Evolutionary conservation across 108 stramenopile species (phyloP), one percentile per base, ranked within the genome.

Genomic region (Conticribra weissflogii): DNA sequence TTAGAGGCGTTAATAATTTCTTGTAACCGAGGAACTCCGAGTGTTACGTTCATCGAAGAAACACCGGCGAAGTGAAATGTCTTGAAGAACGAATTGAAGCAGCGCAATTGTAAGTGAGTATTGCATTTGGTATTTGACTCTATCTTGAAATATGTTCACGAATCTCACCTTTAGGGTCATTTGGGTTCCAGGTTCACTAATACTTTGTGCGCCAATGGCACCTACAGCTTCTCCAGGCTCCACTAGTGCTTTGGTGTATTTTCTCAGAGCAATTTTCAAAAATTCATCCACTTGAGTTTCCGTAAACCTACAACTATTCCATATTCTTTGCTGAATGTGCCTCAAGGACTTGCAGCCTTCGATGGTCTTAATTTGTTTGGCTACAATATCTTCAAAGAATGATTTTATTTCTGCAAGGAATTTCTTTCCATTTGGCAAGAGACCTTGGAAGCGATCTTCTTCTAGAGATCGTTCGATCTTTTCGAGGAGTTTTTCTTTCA

Each of bases 1-100:
- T 98, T 97, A 53, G 95, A 92, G 16, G 97, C 98, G 71, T 99
- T 99, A 75, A 99, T 99, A 68, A 99, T 99, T 80, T 99, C 98
- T 76, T 97, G 97, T 34, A 99, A 65, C 8, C 98, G 95, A 23
- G 98, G 98, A 63, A 99, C 98, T 31, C 98, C 98, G 23, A 99
- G 91, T 1, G 98, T 99, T 0, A 99, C 98, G 81, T 99, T 98
- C 98, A 99, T 99, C 23, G 90, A 92, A 52, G 98, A 98, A n/a
- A 99, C 98, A 23, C 98, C 98, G 28, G 97, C 97, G 68, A 99
- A 99, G 71, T 99, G 98, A 58, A 99, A 98, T 2, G 98, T 98
- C 74, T 91, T 21, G n/a, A n/a, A n/a, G n/a, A n/a, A n/a, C n/a
- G n/a, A n/a, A n/a, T n/a, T n/a, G n/a, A n/a, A n/a, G n/a, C n/a